phyloP scores from a whole-genome alignment of 768 basidiomycete species.

The Epithele typhae region DNA sequence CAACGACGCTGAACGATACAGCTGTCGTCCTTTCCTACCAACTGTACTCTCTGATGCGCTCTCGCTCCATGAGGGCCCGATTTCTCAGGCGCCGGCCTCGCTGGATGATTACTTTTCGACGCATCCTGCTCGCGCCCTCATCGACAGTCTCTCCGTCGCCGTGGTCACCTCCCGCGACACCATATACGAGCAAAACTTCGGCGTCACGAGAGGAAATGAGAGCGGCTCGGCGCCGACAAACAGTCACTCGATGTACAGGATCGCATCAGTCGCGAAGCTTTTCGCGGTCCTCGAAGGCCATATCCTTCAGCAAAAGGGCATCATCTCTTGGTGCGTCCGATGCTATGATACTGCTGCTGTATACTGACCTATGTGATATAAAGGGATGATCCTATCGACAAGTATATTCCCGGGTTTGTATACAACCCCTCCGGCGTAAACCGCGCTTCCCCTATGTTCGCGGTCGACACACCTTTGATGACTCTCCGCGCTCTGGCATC shows the following conservation, averaged over 20 bases:
- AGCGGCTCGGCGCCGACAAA: conserved; percentile 3
- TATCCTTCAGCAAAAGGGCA: conserved; percentile 43
- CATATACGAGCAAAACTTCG: conserved; percentile 43
- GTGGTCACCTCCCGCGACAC: conserved; percentile 42
- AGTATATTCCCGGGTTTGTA: conserved; percentile 38
- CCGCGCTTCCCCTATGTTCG: neutral
- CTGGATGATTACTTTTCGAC: conserved; percentile 13
- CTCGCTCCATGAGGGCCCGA: conserved; percentile 15
- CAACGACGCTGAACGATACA: conserved; percentile 12
- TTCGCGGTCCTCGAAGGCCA: conserved; percentile 45
- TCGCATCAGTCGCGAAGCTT: conserved; percentile 50
- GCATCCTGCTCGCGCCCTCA: conserved; percentile 24
- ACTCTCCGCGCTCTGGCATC: conserved; percentile 27
- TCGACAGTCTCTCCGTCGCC: conserved; percentile 49
- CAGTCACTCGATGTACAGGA: conserved; percentile 45
- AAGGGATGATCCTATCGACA: conserved; percentile 49
- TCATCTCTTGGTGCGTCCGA: conserved; percentile 24
- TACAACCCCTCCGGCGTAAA: conserved; percentile 21
- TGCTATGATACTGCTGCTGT: neutral
- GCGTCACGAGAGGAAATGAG: conserved; percentile 18
- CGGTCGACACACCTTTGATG: conserved; percentile 5
- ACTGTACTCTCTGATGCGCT: conserved; percentile 20
- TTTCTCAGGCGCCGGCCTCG: conserved; percentile 4
- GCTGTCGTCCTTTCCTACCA: conserved; percentile 25
- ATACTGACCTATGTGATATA: neutral